phyloP scores from a whole-genome alignment of 306 rosid genomes.

The Quercus bicolor region DNA sequence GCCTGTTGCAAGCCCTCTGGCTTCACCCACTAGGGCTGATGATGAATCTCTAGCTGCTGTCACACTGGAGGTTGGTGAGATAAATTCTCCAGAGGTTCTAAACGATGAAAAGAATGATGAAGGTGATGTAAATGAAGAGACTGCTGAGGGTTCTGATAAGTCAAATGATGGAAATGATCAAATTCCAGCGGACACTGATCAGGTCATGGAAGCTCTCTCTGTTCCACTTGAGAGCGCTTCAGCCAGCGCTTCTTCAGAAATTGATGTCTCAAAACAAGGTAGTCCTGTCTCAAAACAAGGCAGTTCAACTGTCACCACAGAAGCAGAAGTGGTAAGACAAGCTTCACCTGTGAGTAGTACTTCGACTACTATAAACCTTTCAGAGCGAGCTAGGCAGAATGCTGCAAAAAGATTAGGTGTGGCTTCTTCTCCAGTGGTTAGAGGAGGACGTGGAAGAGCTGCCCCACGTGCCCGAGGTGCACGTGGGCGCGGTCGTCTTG shows the following conservation, averaged over 20 bases:
- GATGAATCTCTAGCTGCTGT: constrained; percentile 45
- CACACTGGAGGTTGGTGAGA: constrained; percentile 51
- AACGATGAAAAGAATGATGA: constrained; percentile 70
- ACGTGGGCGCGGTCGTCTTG: constrained; percentile 45
- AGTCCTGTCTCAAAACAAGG: constrained; percentile 37
- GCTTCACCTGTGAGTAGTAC: constrained; percentile 41
- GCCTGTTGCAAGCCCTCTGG: constrained; percentile 52
- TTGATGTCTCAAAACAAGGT: constrained; percentile 32
- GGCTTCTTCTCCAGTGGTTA: constrained; percentile 25
- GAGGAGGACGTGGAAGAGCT: constrained; percentile 70
- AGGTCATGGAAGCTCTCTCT: constrained; percentile 42
- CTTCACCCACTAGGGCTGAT: constrained; percentile 57
- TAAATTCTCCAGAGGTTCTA: constrained; percentile 51
- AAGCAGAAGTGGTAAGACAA: constrained; percentile 46
- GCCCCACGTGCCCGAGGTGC: constrained; percentile 48
- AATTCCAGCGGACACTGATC: constrained; percentile 47
- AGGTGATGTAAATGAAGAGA: constrained; percentile 63
- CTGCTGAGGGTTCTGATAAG: constrained; percentile 69
- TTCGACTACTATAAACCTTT: constrained; percentile 56
- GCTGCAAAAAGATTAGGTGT: constrained; percentile 69
- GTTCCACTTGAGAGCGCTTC: constrained; percentile 28
- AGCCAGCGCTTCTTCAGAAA: constrained; percentile 37
- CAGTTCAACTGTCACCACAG: constrained; percentile 22
- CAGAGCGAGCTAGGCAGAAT: constrained; percentile 62
- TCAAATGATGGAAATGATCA: constrained; percentile 52